phyloP scores from a whole-genome alignment of 108 stramenopile species.

The Chaetoceros tenuissimus region DNA sequence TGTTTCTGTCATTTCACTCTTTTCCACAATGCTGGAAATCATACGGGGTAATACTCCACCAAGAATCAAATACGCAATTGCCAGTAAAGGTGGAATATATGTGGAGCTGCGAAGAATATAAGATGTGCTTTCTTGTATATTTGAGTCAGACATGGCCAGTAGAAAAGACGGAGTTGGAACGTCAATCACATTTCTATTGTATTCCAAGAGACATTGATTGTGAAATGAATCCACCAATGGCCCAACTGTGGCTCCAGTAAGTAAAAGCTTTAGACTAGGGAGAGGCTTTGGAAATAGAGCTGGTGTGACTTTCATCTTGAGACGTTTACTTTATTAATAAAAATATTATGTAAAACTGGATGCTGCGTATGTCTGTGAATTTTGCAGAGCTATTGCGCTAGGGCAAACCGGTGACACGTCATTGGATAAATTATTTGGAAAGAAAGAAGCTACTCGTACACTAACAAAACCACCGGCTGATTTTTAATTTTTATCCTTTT shows the following conservation, averaged over 20 bases:
- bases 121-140: constrained; percentile 6
- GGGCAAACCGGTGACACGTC: too few relatives aligned
- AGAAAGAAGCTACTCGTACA: too few relatives aligned
- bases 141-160: not conserved
- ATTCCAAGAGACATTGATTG: constrained; percentile 73
- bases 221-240: constrained; percentile 75
- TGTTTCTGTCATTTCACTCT: not conserved
- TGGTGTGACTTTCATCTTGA: not conserved
- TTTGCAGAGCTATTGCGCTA: too few relatives aligned
- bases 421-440: too few relatives aligned
- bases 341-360: too few relatives aligned
- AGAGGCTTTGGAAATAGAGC: not conserved
- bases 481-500: too few relatives aligned
- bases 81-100: constrained; percentile 71
- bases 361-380: too few relatives aligned
- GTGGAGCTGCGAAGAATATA: constrained; percentile 55
- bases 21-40: constrained; percentile 8
- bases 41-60: constrained; percentile 61
- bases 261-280: constrained; percentile 31
- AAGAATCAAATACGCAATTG: constrained; percentile 66
- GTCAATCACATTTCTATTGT: constrained; percentile 49
- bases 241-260: constrained; percentile 49
- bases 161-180: constrained; percentile 12
- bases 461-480: too few relatives aligned
- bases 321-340: not conserved